These are phyloP conservation scores for Camellia oleifera DNA, from an alignment of 179 eudicot species.

Conservation along the genomic window DNA sequence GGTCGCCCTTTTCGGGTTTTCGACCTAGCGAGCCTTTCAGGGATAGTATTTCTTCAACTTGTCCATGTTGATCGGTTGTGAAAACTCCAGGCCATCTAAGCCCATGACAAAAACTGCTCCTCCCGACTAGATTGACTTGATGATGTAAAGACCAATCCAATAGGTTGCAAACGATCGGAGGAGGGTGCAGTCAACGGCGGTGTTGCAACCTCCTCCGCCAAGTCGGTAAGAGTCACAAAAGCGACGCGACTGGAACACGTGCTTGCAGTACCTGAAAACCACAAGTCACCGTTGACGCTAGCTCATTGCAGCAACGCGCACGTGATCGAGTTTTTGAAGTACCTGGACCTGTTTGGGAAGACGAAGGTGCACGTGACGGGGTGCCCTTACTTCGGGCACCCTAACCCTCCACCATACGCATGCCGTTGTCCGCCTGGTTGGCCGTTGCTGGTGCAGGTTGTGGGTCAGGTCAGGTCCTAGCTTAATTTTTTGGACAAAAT, in stretches of 20 bases:
- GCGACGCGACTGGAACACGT: conserved; percentile 75
- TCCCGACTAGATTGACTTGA: too few species aligned
- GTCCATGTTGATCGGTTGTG: too few species aligned
- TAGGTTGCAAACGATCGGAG: neutral
- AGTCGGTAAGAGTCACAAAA: conserved; percentile 81
- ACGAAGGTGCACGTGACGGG: conserved; percentile 63
- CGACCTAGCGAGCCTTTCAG: too few species aligned
- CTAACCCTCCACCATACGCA: conserved; percentile 77
- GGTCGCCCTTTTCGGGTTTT: too few species aligned
- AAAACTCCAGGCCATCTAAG: too few species aligned
- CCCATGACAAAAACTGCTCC: too few species aligned
- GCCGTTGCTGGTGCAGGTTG: too few species aligned
- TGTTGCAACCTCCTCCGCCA: conserved; percentile 25
- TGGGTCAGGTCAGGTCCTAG: too few species aligned
- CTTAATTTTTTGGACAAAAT: too few species aligned
- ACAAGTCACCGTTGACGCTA: conserved; percentile 64
- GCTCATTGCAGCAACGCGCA: conserved; percentile 71
- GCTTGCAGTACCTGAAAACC: conserved; percentile 66
- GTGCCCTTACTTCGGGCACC: conserved; percentile 68
- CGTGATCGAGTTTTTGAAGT: conserved; percentile 70
- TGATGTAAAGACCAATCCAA: too few species aligned
- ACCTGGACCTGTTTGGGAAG: conserved; percentile 71
- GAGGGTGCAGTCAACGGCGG: conserved; percentile 12
- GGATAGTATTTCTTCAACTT: too few species aligned
- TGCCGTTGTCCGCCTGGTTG: conserved; percentile 32